Evolutionary conservation across 2,329 filamentous ascomycete species (phyloP).

Genomic region (Aspergillus sp.): DNA sequence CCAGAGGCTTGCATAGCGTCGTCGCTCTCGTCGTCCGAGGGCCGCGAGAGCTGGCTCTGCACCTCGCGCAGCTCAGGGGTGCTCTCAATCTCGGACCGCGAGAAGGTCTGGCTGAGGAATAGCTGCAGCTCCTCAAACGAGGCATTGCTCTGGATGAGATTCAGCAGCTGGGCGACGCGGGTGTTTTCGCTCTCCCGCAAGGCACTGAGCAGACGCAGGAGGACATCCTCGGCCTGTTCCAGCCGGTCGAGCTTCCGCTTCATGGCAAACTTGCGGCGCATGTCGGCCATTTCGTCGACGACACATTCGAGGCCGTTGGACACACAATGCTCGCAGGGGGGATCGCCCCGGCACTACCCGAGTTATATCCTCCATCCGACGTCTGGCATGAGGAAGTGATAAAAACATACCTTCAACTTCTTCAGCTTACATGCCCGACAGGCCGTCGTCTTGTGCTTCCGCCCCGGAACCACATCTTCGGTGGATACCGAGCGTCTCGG

Average conservation of each 20-base stretch:
- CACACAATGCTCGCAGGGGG: slow-evolving; percentile 28
- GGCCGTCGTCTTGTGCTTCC: slow-evolving; percentile 25
- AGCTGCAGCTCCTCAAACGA: slow-evolving; percentile 20
- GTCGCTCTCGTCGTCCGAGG: slow-evolving; percentile 10
- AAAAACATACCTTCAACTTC: slow-evolving; percentile 20
- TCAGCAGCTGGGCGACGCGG: slow-evolving; percentile 20
- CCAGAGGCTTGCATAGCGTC: background rate
- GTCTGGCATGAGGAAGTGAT: background rate
- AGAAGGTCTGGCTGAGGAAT: slow-evolving; percentile 20
- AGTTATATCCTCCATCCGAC: background rate
- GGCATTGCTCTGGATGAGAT: slow-evolving; percentile 26
- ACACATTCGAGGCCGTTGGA: slow-evolving; percentile 24
- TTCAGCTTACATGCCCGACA: slow-evolving; percentile 22
- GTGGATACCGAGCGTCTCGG: slow-evolving; percentile 5
- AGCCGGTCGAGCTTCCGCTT: slow-evolving; percentile 23
- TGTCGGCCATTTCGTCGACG: slow-evolving; percentile 27
- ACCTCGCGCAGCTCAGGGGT: slow-evolving; percentile 17
- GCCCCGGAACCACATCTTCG: slow-evolving; percentile 12
- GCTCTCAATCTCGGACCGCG: slow-evolving; percentile 9
- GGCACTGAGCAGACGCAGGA: slow-evolving; percentile 18
- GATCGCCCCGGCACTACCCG: slow-evolving; percentile 25
- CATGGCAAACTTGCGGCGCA: slow-evolving; percentile 26
- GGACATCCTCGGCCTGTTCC: slow-evolving; percentile 15
- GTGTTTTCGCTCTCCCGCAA: slow-evolving; percentile 19
- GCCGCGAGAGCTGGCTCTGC: slow-evolving; percentile 9